Percentiles rank a stretch among this genome's conserved stretches.
Evolutionary conservation across 2,329 filamentous ascomycete species (phyloP).

Genomic region (Chrysoporthe austroafricana): DNA sequence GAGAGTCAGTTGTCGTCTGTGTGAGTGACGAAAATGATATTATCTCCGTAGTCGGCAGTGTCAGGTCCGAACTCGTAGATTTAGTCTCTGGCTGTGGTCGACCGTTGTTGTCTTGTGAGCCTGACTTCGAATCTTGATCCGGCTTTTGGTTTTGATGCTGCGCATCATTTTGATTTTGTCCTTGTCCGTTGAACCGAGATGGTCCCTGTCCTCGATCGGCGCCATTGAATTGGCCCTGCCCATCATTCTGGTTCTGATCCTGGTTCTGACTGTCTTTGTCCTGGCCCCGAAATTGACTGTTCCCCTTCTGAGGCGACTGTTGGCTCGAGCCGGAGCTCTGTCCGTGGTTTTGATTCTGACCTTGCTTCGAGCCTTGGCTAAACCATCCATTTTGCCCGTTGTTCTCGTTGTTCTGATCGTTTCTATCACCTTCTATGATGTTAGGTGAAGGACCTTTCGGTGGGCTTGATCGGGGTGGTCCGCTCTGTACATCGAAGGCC

Average conservation of each 20-base stretch:
- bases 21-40: not conserved
- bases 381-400: not conserved
- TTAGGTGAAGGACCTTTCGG: not conserved
- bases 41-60: not conserved
- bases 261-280: constrained; percentile 9
- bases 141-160: constrained; percentile 1
- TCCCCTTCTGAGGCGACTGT: not conserved
- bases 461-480: not conserved
- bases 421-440: not conserved
- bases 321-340: not conserved
- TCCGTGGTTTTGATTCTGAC: not conserved
- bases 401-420: not conserved
- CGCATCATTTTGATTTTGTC: constrained; percentile 13
- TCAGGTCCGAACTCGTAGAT: not conserved
- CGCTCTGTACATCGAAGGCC: not conserved
- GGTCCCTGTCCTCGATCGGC: not conserved
- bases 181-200: not conserved
- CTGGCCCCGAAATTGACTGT: not conserved
- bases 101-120: constrained; percentile 1
- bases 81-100: not conserved
- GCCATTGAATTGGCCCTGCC: constrained; percentile 8
- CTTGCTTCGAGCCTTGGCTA: not conserved
- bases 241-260: constrained; percentile 9
- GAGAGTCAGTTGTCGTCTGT: not conserved
- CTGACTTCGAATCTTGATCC: not conserved